A percentile compares a stretch with the other conserved stretches of the same genome.
Conservation (phyloP, 495 filamentous ascomycete genomes). For the Physcia stellaris region DNA sequence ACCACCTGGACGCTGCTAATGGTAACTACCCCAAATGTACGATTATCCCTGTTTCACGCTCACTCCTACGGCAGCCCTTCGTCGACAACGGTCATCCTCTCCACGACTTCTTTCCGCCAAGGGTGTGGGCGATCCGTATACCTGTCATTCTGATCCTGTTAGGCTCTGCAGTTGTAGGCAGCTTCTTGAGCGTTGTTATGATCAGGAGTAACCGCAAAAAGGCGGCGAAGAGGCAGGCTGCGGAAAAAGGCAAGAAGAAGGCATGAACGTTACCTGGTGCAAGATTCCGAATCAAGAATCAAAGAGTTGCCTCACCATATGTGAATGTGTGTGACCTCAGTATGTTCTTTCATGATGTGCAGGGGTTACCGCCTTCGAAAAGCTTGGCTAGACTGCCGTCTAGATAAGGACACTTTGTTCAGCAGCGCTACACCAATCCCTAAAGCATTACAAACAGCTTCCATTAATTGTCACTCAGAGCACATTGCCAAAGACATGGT, state of each 20-base stretch:
- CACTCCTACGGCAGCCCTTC: slow-evolving; percentile 55
- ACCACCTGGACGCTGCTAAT: slow-evolving; percentile 95
- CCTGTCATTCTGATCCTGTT: slow-evolving; percentile 91
- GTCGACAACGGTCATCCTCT: slow-evolving; percentile 89
- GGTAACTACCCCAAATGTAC: slow-evolving; percentile 36
- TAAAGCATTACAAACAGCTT: no score
- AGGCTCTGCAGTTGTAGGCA: slow-evolving; percentile 86
- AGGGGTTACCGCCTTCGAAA: no score
- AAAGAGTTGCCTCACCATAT: no score
- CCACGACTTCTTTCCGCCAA: slow-evolving; percentile 88
- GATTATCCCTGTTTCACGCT: background rate
- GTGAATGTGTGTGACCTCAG: no score
- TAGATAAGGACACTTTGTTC: no score
- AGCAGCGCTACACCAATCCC: no score
- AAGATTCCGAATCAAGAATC: no score
- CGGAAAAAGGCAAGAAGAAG: slow-evolving; percentile 56
- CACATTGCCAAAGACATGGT: no score
- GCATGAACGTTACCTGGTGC: no score
- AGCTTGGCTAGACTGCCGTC: no score
- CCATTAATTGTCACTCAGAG: no score
- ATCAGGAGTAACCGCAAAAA: slow-evolving; percentile 97
- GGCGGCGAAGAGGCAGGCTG: slow-evolving; percentile 76
- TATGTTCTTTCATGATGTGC: no score
- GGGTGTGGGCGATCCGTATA: slow-evolving; percentile 97
- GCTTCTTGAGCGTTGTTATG: slow-evolving; percentile 94